Evolutionary conservation across 1,139 yeast species (phyloP).

Genomic region (Lodderomyces margitis): DNA sequence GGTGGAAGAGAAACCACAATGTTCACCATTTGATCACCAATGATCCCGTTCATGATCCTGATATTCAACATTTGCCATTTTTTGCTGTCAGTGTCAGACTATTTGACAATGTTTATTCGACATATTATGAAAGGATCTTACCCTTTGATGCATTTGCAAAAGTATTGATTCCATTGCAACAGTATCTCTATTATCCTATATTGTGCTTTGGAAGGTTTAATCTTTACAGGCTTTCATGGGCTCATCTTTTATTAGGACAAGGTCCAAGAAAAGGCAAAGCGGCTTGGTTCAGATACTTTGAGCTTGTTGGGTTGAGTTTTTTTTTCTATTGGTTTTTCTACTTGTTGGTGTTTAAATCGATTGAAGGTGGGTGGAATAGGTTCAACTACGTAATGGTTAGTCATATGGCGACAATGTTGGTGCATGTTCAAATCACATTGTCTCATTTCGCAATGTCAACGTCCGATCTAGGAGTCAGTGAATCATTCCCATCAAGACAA

Average conservation of each 20-base stretch:
- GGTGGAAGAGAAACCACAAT: slow-evolving; percentile 95
- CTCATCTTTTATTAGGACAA: slow-evolving; percentile 62
- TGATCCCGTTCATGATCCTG: slow-evolving; percentile 93
- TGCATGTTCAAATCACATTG: slow-evolving; percentile 87
- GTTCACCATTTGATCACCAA: slow-evolving; percentile 87
- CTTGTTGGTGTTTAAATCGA: slow-evolving; percentile 49
- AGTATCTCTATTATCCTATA: slow-evolving; percentile 73
- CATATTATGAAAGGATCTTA: slow-evolving; percentile 68
- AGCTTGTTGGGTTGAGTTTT: slow-evolving; percentile 62
- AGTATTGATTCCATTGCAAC: slow-evolving; percentile 58
- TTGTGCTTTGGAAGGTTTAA: slow-evolving; percentile 84
- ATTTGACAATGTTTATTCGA: slow-evolving; percentile 67
- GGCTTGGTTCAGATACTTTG: slow-evolving; percentile 83
- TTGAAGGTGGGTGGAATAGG: slow-evolving; percentile 52
- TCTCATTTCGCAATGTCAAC: slow-evolving; percentile 96
- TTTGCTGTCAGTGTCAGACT: slow-evolving; percentile 80
- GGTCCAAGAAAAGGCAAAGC: slow-evolving; percentile 83
- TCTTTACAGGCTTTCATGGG: slow-evolving; percentile 79
- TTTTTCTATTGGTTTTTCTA: slow-evolving; percentile 83
- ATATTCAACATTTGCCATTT: slow-evolving; percentile 88
- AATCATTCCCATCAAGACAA: slow-evolving; percentile 80
- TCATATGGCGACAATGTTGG: slow-evolving; percentile 81
- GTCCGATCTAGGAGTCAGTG: slow-evolving; percentile 76
- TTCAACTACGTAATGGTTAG: slow-evolving; percentile 65
- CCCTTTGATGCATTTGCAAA: slow-evolving; percentile 69